Percentiles rank a stretch among this genome's conserved stretches.
Evolutionary conservation across 192 early-diverging fungal genomes (phyloP).

Genomic region (Coemansia sp.): DNA sequence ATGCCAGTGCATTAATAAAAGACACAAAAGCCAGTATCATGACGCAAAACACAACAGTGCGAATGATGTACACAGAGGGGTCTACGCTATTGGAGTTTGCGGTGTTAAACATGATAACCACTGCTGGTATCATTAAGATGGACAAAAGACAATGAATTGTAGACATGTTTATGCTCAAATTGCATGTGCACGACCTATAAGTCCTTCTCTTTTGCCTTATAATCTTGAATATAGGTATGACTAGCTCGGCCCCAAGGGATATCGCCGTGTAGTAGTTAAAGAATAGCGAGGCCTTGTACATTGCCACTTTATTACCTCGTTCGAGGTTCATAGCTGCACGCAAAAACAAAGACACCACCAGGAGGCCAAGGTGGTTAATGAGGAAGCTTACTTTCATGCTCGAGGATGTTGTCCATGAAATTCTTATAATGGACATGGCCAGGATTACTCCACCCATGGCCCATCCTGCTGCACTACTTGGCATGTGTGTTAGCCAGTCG

Average conservation of each 20-base stretch:
- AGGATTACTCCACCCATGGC: constrained; percentile 14
- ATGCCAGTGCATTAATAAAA: background rate
- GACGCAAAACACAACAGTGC: constrained; percentile 1
- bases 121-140: background rate
- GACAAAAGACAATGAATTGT: background rate
- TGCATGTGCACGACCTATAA: too few relatives aligned
- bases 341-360: constrained; percentile 2
- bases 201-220: too few relatives aligned
- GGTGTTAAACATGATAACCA: background rate
- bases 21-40: background rate
- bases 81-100: background rate
- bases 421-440: background rate
- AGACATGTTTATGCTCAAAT: too few relatives aligned
- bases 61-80: constrained; percentile 4
- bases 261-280: constrained; percentile 12
- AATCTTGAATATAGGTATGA: background rate
- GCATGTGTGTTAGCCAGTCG: constrained; percentile 33
- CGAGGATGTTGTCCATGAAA: background rate
- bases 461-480: constrained; percentile 26
- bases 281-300: constrained; percentile 17
- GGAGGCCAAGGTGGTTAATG: background rate
- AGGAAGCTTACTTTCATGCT: background rate
- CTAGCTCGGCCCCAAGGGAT: background rate
- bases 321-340: constrained; percentile 8
- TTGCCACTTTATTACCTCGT: background rate